Conservation (phyloP, 2,329 filamentous ascomycete species). For the Neurospora crassa region DNA sequence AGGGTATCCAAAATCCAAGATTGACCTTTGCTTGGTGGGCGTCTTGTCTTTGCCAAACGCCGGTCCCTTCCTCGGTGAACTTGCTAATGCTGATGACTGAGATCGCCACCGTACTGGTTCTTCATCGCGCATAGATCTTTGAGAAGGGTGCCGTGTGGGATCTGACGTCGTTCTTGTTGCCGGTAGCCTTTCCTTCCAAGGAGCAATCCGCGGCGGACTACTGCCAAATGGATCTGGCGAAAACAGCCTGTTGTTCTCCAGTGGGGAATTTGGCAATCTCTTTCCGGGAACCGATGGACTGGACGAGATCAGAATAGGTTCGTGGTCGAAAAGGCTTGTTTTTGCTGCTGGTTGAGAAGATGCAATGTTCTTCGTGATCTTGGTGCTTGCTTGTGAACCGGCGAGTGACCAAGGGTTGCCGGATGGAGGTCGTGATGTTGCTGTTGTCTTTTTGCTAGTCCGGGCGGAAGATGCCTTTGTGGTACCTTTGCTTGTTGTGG, state of each 20-base stretch:
- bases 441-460: conserved; percentile 16
- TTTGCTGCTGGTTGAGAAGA: conserved; percentile 3
- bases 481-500: conserved; percentile 13
- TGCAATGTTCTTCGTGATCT: conserved; percentile 11
- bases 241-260: not conserved
- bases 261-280: not conserved
- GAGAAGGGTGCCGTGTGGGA: not conserved
- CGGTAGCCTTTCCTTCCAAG: conserved; percentile 17
- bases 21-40: not conserved
- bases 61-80: not conserved
- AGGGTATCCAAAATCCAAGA: not conserved
- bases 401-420: conserved; percentile 32
- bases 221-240: conserved; percentile 27
- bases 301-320: conserved; percentile 21
- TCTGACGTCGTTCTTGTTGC: conserved; percentile 14
- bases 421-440: conserved; percentile 2
- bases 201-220: conserved; percentile 30
- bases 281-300: conserved; percentile 14
- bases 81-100: not conserved
- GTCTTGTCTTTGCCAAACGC: not conserved
- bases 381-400: conserved; percentile 26
- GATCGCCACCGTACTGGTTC: not conserved
- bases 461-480: conserved; percentile 9
- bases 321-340: conserved; percentile 1
- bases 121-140: not conserved